Conservation (phyloP, 805 yeast genomes). For the Metschnikowia arizonensis region DNA sequence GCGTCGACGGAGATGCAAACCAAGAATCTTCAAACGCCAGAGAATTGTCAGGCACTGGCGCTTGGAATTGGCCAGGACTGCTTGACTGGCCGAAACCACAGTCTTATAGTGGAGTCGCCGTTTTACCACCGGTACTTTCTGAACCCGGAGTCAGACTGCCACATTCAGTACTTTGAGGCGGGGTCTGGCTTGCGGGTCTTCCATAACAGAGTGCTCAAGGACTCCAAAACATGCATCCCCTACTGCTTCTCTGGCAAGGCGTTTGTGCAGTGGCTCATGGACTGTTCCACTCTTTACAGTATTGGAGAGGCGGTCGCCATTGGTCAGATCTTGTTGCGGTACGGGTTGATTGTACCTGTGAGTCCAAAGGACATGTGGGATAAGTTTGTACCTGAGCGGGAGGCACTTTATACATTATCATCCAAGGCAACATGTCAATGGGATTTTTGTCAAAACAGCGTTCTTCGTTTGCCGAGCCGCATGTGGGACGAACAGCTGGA, state of each 20-base stretch:
- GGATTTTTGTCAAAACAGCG: neutral
- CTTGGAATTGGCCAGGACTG: neutral
- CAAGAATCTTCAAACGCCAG: neutral
- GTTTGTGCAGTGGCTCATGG: constrained; percentile 82
- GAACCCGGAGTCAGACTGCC: constrained; percentile 84
- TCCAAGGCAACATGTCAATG: constrained; percentile 4
- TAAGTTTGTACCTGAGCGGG: constrained; percentile 31
- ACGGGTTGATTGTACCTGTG: constrained; percentile 47
- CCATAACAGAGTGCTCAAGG: constrained; percentile 35
- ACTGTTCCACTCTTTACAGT: constrained; percentile 71
- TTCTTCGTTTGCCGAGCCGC: neutral
- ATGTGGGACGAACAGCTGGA: neutral
- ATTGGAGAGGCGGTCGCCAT: constrained; percentile 50
- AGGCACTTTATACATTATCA: constrained; percentile 39
- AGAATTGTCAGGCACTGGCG: neutral
- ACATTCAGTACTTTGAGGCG: constrained; percentile 72
- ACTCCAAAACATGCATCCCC: constrained; percentile 20
- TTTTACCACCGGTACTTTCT: constrained; percentile 74
- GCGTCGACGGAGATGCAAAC: constrained; percentile 4
- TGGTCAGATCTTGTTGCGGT: constrained; percentile 46
- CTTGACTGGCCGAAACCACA: neutral
- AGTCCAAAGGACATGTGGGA: constrained; percentile 26
- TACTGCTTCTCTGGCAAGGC: constrained; percentile 71
- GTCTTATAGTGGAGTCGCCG: constrained; percentile 43
- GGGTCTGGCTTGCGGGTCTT: constrained; percentile 61